Percentiles rank a stretch among this genome's conserved stretches.
phyloP scores from a whole-genome alignment of 495 filamentous ascomycete genomes.

The Aspergillus bridgeri region DNA sequence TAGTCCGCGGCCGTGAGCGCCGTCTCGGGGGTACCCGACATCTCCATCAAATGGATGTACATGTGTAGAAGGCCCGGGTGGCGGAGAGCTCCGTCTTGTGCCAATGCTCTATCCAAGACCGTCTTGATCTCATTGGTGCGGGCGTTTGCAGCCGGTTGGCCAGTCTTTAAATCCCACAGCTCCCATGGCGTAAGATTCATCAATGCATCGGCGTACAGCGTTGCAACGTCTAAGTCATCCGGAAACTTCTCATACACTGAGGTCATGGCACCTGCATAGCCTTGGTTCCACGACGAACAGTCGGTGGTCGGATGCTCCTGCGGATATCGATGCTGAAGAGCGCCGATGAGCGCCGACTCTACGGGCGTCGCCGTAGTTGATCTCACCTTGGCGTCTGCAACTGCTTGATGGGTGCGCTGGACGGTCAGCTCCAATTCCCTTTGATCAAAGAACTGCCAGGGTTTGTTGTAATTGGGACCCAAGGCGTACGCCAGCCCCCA shows the following conservation, averaged over 20 bases:
- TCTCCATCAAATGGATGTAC: constrained; percentile 74
- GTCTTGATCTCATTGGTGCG: constrained; percentile 55
- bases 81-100: constrained; percentile 31
- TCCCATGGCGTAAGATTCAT: constrained; percentile 70
- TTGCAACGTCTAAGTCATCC: constrained; percentile 57
- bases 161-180: constrained; percentile 60
- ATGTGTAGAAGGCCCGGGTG: constrained; percentile 66
- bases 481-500: constrained; percentile 65
- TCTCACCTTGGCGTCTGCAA: constrained; percentile 37
- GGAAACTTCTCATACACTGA: constrained; percentile 50
- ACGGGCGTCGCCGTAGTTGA: constrained; percentile 28
- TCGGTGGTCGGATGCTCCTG: constrained; percentile 34
- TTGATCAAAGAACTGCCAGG: constrained; percentile 63
- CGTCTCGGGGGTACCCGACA: constrained; percentile 59
- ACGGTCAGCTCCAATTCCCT: constrained; percentile 49
- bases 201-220: constrained; percentile 61
- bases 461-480: constrained; percentile 74
- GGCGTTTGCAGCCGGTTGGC: constrained; percentile 50
- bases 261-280: constrained; percentile 61
- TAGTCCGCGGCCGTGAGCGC: constrained; percentile 55
- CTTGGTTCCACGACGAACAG: constrained; percentile 49
- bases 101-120: constrained; percentile 52
- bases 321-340: constrained; percentile 55
- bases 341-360: constrained; percentile 57
- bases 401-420: constrained; percentile 41